Evolutionary conservation across 345 rosid species (phyloP).

Genomic region (Rhodamnia argentea): DNA sequence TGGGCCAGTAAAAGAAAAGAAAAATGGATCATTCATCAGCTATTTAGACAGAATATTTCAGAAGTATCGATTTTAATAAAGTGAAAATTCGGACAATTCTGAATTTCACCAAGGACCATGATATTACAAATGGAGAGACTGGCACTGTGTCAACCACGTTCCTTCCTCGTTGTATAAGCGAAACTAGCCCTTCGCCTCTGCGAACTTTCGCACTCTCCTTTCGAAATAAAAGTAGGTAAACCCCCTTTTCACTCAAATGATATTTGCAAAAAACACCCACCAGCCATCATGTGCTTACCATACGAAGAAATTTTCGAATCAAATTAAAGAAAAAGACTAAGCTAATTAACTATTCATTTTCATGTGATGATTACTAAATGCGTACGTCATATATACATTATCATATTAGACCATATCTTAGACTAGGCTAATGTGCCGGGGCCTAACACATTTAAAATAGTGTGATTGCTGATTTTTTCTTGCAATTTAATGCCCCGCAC

Average conservation of each 20-base stretch:
- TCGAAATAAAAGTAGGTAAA: background rate
- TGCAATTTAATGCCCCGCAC: background rate
- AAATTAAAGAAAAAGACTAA: too few species aligned
- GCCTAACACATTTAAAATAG: background rate
- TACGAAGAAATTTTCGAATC: background rate
- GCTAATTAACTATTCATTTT: background rate
- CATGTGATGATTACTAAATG: background rate
- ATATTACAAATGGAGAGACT: background rate
- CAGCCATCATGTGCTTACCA: background rate
- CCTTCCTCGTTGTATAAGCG: background rate
- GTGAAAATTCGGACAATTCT: background rate
- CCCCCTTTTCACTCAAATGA: background rate
- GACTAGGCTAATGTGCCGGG: background rate
- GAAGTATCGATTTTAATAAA: background rate
- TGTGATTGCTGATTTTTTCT: background rate
- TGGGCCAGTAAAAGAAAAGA: background rate
- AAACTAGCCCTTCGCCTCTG: background rate
- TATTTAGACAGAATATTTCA: background rate
- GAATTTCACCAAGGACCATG: background rate
- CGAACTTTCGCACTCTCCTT: background rate
- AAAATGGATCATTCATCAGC: background rate
- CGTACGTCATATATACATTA: background rate
- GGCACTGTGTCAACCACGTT: background rate
- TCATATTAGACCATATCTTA: background rate
- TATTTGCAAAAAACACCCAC: background rate